Conservation (phyloP, 202 grass and related monocot species). For the Schoenoplectus tabernaemontani region DNA sequence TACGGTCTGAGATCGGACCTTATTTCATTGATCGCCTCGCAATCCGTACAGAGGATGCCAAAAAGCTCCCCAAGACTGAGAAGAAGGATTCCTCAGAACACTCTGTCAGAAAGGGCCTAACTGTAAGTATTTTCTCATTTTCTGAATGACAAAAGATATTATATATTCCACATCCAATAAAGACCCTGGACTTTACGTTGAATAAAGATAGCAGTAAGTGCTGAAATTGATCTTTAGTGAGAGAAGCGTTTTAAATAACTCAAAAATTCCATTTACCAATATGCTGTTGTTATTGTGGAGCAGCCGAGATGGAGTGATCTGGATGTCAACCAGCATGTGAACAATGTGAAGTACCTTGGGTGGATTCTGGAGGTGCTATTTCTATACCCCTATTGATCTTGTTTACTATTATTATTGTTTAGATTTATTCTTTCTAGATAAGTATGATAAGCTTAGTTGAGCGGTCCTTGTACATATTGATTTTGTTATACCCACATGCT, state of each 20-base stretch:
- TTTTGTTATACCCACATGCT: background rate
- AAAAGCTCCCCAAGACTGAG: conserved; percentile 62
- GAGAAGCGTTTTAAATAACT: background rate
- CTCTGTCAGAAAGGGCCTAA: conserved; percentile 69
- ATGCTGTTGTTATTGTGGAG: conserved; percentile 20
- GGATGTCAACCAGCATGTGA: conserved; percentile 98
- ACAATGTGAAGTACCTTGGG: conserved; percentile 98
- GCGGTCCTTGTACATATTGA: background rate
- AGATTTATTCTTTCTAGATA: background rate
- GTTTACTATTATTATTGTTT: background rate
- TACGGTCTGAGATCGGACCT: conserved; percentile 87
- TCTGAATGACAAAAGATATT: conserved; percentile 1
- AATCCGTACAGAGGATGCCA: conserved; percentile 56
- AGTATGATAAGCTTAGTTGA: conserved; percentile 16
- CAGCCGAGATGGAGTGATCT: conserved; percentile 95
- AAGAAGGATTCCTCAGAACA: conserved; percentile 35
- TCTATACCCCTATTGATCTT: background rate
- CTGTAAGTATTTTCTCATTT: conserved; percentile 45
- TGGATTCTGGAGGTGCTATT: conserved; percentile 96
- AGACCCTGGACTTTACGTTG: background rate
- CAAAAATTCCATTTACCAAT: background rate
- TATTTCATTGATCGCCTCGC: conserved; percentile 62
- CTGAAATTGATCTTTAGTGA: background rate
- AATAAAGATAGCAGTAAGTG: background rate
- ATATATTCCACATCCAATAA: background rate